Evolutionary conservation across 108 stramenopile species (phyloP), one percentile per base, ranked within the genome.

Genomic region (Aurantiochytrium sp.): DNA sequence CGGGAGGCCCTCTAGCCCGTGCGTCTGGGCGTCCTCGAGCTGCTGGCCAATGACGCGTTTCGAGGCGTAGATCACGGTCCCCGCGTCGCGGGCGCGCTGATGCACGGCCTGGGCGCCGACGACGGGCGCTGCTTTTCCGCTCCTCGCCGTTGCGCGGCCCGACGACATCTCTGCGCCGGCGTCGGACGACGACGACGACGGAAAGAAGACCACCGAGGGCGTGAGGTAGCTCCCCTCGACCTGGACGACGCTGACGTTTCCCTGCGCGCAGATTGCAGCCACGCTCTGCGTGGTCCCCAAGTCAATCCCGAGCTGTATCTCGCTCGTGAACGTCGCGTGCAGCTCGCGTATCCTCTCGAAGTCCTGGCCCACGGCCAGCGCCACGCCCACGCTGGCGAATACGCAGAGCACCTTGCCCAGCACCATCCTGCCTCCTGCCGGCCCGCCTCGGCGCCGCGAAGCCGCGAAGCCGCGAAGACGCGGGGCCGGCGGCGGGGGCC

Each of bases 31-130:
- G 45, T 81, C n/a, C 27, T 81, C 73, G 30, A 81, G 45, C 59
- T 65, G 59, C 34, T 65, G 59, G 1, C 73, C 73, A 81, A 81
- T 81, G 27, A 81, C 73, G 6, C 73, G 39, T 42, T 81, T 81
- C 17, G 73, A 41, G 15, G 73, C 73, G 45, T 48, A 81, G 1
- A 81, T 48, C 12, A 81, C 73, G 12, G 39, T 81, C 45, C 45
- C 73, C 6, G 42, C 12, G 73, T 81, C 73, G 12, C 8, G 27
- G 42, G 73, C 39, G 21, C 73, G 39, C 45, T 41, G 42, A 19
- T 12, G 73, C 12, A 81, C 73, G 2, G 73, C 73, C 8, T 81
- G 10, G 45, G 42, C n/a, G 24, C 73, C 73, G 6, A 81, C 73
- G 45, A 48, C 42, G 45, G 59, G 59, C 19, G 8, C n/a, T 37